Conservation (phyloP, 345 rosid genomes). For the Streptanthus diversifolius region DNA sequence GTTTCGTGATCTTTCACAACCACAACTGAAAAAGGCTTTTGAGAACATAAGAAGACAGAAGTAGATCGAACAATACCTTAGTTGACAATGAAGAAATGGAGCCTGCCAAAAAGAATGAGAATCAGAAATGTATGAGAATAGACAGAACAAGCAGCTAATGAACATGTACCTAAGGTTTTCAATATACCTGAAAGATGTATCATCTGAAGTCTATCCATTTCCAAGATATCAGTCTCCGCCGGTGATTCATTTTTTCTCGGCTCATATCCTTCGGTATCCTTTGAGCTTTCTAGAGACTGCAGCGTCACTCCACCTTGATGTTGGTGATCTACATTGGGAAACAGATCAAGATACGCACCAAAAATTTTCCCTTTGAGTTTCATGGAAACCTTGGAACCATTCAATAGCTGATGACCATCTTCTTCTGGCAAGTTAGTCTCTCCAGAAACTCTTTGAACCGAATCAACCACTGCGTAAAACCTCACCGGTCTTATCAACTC, state of each 20-base stretch:
- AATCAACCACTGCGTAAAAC: conserved; percentile 44
- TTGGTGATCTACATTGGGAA: conserved; percentile 41
- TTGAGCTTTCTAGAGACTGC: conserved; percentile 55
- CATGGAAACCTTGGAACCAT: conserved; percentile 40
- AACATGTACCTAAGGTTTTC: background rate
- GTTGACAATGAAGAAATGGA: conserved; percentile 38
- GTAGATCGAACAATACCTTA: conserved; percentile 46
- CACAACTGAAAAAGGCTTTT: background rate
- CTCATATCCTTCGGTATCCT: conserved; percentile 42
- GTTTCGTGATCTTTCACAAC: conserved; percentile 4
- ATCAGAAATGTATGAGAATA: conserved; percentile 20
- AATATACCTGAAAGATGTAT: conserved; percentile 47
- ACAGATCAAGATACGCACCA: conserved; percentile 42
- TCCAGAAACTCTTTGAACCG: conserved; percentile 35
- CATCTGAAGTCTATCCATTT: conserved; percentile 48
- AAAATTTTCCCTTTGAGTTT: conserved; percentile 45
- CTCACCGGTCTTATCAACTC: conserved; percentile 42
- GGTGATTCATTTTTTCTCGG: conserved; percentile 51
- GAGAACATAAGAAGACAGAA: background rate
- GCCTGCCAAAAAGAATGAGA: conserved; percentile 43
- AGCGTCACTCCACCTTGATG: conserved; percentile 50
- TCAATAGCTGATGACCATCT: conserved; percentile 37
- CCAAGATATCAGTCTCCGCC: conserved; percentile 67
- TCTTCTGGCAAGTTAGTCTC: conserved; percentile 39
- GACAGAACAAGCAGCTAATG: background rate